Percentiles rank a stretch among this genome's conserved stretches.
Conservation (phyloP, 305 asterid species). For the Caryopteris hybrid region DNA sequence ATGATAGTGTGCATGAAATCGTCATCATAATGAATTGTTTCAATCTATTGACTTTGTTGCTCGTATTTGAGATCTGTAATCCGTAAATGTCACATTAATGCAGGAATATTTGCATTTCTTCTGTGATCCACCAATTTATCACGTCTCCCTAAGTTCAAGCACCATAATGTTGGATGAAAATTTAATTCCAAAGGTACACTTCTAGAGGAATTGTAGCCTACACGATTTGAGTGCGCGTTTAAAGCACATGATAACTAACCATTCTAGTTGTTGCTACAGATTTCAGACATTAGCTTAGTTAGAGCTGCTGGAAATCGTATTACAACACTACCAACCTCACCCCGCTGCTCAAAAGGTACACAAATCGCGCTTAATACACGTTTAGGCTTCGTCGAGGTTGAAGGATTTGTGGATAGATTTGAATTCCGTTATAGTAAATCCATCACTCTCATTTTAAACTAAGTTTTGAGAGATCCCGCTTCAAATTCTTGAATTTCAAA, state of each 20-base stretch:
- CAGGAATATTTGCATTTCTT: conserved; percentile 91
- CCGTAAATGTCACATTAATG: conserved; percentile 10
- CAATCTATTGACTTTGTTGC: no score
- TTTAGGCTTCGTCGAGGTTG: not conserved
- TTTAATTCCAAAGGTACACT: conserved; percentile 62
- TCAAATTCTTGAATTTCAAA: not conserved
- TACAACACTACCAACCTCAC: conserved; percentile 23
- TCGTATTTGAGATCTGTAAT: not conserved
- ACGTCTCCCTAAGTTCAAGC: conserved; percentile 65
- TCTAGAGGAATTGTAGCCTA: not conserved
- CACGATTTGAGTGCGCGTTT: not conserved
- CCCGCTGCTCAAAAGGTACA: conserved; percentile 47
- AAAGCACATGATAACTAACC: not conserved
- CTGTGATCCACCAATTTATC: conserved; percentile 81
- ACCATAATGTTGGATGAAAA: conserved; percentile 84
- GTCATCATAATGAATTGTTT: not conserved
- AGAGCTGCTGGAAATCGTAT: conserved; percentile 22
- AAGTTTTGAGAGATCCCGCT: not conserved
- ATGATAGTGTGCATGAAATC: no score
- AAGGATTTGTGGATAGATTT: not conserved
- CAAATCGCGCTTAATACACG: not conserved
- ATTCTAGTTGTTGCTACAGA: conserved; percentile 36
- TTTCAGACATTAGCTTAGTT: conserved; percentile 58
- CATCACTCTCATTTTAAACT: not conserved
- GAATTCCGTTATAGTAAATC: no score